phyloP scores from a whole-genome alignment of 352 stramenopile genomes.

The Blastocystis sp. region DNA sequence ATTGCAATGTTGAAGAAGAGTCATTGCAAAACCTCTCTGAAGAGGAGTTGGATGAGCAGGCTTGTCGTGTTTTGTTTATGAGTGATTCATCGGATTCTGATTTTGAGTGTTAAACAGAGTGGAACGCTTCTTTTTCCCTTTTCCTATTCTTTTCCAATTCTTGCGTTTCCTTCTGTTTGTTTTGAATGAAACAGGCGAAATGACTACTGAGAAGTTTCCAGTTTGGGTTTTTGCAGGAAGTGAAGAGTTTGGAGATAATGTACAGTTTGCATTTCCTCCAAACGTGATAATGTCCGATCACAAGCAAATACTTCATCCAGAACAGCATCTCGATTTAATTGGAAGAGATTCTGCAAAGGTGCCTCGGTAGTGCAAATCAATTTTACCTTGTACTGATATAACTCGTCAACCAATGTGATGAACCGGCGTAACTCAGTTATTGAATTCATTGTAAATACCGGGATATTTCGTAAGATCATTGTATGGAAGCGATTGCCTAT shows the following conservation, averaged over 20 bases:
- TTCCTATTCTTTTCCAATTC: not conserved
- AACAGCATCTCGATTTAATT: conserved; percentile 43
- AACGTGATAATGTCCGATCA: conserved; percentile 74
- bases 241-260: conserved; percentile 74
- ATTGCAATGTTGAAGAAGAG: not conserved
- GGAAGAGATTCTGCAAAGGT: conserved; percentile 69
- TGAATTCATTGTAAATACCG: conserved; percentile 78
- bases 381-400: conserved; percentile 84
- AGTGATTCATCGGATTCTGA: not conserved
- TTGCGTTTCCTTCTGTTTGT: not conserved
- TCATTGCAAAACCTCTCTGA: not conserved
- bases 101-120: not conserved
- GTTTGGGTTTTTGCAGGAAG: conserved; percentile 58
- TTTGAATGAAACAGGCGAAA: conserved; percentile 47
- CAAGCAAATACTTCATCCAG: conserved; percentile 55
- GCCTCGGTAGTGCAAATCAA: conserved; percentile 68
- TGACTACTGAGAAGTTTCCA: conserved; percentile 44
- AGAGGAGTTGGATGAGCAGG: not conserved
- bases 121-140: not conserved
- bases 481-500: conserved; percentile 80
- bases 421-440: conserved; percentile 89
- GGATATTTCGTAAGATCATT: conserved; percentile 84
- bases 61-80: not conserved
- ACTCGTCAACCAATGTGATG: conserved; percentile 92
- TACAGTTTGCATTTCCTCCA: conserved; percentile 81